phyloP scores from a whole-genome alignment of 768 basidiomycete species.

The Pholiota molesta region DNA sequence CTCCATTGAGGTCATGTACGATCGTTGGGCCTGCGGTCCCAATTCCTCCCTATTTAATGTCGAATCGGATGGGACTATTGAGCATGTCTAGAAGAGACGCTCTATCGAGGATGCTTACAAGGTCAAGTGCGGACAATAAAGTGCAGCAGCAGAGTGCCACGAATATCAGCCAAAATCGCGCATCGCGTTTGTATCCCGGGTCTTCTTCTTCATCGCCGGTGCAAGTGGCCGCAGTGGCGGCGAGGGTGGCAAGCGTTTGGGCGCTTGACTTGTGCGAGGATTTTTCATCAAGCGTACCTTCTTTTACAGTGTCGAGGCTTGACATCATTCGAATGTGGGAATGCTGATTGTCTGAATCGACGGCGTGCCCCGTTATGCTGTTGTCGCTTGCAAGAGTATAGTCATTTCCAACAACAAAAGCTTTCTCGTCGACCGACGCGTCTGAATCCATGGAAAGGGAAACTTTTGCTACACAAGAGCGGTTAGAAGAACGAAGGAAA shows the following conservation, averaged over 20 bases:
- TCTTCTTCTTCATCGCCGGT: slow-evolving; percentile 1
- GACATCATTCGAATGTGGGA: not conserved
- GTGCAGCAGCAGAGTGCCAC: slow-evolving; percentile 16
- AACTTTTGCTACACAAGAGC: not conserved
- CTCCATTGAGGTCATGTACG: slow-evolving; percentile 35
- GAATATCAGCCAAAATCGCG: slow-evolving; percentile 16
- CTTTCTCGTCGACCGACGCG: not conserved
- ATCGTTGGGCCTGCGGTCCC: slow-evolving; percentile 47
- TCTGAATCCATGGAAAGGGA: not conserved
- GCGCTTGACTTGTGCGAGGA: not conserved
- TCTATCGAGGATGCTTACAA: slow-evolving; percentile 15
- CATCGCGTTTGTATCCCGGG: slow-evolving; percentile 6
- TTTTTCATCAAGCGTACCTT: not conserved
- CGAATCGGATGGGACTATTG: not conserved
- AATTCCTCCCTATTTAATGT: slow-evolving; percentile 14
- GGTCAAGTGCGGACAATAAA: slow-evolving; percentile 19
- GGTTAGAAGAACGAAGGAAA: not conserved
- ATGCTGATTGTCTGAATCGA: not conserved
- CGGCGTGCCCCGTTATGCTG: not conserved
- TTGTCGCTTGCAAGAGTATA: not conserved
- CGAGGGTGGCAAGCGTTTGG: not conserved
- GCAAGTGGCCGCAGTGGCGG: not conserved
- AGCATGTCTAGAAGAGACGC: not conserved
- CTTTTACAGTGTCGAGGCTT: not conserved
- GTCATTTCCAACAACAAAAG: not conserved